Base-by-base conservation (phyloP, 83 land plant genomes). In the Picea mariana region DNA sequence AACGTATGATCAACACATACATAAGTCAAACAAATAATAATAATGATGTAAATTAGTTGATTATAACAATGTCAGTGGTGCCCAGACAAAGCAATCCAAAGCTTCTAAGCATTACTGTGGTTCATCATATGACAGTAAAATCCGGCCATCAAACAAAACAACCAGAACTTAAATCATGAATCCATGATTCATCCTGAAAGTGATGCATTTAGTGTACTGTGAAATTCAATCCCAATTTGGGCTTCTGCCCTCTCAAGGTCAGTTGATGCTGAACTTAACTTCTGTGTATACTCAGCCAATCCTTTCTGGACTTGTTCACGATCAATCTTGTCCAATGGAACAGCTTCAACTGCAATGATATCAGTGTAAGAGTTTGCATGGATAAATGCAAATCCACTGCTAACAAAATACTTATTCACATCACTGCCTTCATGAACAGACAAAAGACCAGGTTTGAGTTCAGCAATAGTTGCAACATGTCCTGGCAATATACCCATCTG, bases 201-300 rank as follows among this genome's bases (percentile, higher is more conserved):
- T 49, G 95, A 96, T 21, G 88, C 77, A 80, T 91, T 89, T n/a
- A 96, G 88, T 52, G 99, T 91, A 83, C 94, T 88, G 72, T 94
- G 93, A 52, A 96, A 88, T 83, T 96, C 98, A 9, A 97, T 86
- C 1, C 98, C 99, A 85, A 95, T 95, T 72, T 93, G 96, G 13
- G 98, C 98, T 82, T 95, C 96, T 52, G 98, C 96, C 85, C 92
- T 91, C 84, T 93, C 98, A 80, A 88, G 78, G 52, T 95, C 98
- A 1, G 98, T 95, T 20, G 93, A 67, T 12, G 96, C 98, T 20
- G 92, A 83, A 81, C 62, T 85, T 9, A 92, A 83, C 85, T 95
- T 95, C 82, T 95, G 96, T 71, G 87, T 85, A 83, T 87, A 95
- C 15, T 95, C 98, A 11, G 93, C 90, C 69, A 95, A 89, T 17